Base-by-base conservation (phyloP, 306 rosid genomes). In the Trichosanthes cucumerina region DNA sequence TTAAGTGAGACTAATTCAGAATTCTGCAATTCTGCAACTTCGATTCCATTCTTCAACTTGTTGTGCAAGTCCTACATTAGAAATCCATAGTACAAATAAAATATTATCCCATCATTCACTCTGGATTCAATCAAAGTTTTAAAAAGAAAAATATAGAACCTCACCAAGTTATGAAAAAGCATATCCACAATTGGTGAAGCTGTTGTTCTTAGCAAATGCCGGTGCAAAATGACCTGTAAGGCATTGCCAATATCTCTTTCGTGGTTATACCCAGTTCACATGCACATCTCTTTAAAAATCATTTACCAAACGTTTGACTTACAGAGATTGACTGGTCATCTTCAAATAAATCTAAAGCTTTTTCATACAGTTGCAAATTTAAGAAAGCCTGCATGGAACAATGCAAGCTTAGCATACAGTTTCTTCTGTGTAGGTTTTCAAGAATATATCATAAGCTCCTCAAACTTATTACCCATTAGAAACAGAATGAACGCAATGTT, bases 281-380 rank as follows among this genome's bases (percentile, higher is more conserved):
- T 65, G 34, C 59, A 79, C 72, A 23, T 64, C 57, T 47, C 63
- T 77, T 83, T 34, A 54, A 57, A 72, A 78, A 46, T 65, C 71
- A 60, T 59, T 60, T 44, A 73, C 79, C 78, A 75, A 74, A 52
- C 81, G 59, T 53, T 33, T 47, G 78, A 84, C 97, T 88, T 88
- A 95, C 99, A 12, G 91, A 92, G 70, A 91, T 88, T 79, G 99
- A 86, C 84, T 86, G 99, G 79, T 95, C 98, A 82, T 92, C 97
- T 82, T 92, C 99, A 80, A 95, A 95, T 86, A 95, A 82, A 68
- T 95, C 99, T 74, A 95, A 86, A 71, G 97, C 99, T 81, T 87
- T 95, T 87, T 91, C 99, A 50, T 89, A 95, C 56, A 95, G 96
- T 86, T 92, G 99, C 93, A 92, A 72, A 84, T 90, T 90, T 83